Base-by-base conservation (phyloP, 2,329 filamentous ascomycete species). In the Aspergillus sp. region DNA sequence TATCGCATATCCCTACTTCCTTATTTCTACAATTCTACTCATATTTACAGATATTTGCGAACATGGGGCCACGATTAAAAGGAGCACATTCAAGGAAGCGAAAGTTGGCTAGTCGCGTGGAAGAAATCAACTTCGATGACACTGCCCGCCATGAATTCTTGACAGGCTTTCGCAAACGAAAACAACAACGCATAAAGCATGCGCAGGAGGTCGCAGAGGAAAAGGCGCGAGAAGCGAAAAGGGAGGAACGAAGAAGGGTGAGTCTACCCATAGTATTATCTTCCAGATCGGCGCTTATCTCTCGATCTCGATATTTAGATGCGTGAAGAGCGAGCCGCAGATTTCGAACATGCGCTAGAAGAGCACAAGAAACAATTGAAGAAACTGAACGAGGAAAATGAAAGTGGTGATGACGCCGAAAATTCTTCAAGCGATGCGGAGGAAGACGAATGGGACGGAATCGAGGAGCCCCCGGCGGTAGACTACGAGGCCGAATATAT, bases 81-180 rank as follows among this genome's bases (percentile, higher is more conserved):
- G 48, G 48, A 40, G 48, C 48, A 1, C 81, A 81, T 12, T 79
- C 77, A n/a, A 91, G 89, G 76, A 88, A 86, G 69, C 82, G 89
- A 63, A 90, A 89, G 73, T 66, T 76, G 70, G 72, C 81, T 14
- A 79, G 81, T 46, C 77, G 80, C 40, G 81, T 90, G 59, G 90
- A 93, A 70, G 91, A 96, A 73, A 89, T 99, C 74, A 86, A 81
- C 52, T 99, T 98, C 77, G 92, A 99, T 77, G 78, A 83, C 60
- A 82, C 83, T 60, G 90, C 90, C 46, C 88, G 95, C 63, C 80
- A 89, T 63, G 92, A 98, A 70, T 99, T 90, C 72, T 82, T 99
- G 57, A 97, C 92, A 0, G 95, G 95, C 3, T 99, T 99, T 77
- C 93, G 93, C 80, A 99, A 98, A 82, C 89, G 95, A 75, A 98